Evolutionary conservation across 169 alveolate species (phyloP), one percentile per base, ranked within the genome.

Genomic region (Fabrea salina): DNA sequence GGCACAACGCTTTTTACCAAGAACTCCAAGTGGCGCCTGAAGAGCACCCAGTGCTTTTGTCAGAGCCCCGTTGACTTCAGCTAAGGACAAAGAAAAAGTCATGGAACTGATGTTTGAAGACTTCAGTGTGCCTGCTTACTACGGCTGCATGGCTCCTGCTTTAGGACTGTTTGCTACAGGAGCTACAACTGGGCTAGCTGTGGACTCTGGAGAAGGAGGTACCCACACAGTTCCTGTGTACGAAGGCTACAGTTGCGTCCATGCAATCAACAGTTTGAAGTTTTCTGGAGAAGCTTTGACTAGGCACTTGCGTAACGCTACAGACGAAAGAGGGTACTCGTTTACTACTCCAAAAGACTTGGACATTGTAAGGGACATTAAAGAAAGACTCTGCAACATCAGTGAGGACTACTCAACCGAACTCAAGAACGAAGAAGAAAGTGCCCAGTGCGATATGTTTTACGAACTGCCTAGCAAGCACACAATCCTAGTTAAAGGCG

Each of bases 291-390:
- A 41, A 53, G 80, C 25, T 39, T 30, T 80, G 41, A 67, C 54
- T 35, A 47, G n/a, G 22, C 35, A 25, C 11, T 40, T 80, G 47
- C 43, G 58, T 5, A 37, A 2, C 50, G 30, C 22, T 75, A 37
- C 53, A 22, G 78, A 50, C 51, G 68, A 68, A 56, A 80, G 54
- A 43, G 78, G 27, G 22, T 41, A 61, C 57, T 37, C 78, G 7
- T 67, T 67, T 43, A 67, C 78, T 22, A 67, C 78, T 40, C 64
- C 64, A 1, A 84, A 88, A 43, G 94, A 89, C 50, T 80, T 90
- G 59, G 94, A 88, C 66, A 87, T 87, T 35, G 91, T 90, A 6
- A 86, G 86, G 61, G 92, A 88, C 79, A 88, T 91, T 5, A 92
- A 92, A 77, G 96, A 92, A 76, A 88, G 80, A 66, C 32, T 47